Percentiles rank a stretch among this genome's conserved stretches.
phyloP scores from a whole-genome alignment of 352 stramenopile genomes.

The Phytophthora nicotianae region DNA sequence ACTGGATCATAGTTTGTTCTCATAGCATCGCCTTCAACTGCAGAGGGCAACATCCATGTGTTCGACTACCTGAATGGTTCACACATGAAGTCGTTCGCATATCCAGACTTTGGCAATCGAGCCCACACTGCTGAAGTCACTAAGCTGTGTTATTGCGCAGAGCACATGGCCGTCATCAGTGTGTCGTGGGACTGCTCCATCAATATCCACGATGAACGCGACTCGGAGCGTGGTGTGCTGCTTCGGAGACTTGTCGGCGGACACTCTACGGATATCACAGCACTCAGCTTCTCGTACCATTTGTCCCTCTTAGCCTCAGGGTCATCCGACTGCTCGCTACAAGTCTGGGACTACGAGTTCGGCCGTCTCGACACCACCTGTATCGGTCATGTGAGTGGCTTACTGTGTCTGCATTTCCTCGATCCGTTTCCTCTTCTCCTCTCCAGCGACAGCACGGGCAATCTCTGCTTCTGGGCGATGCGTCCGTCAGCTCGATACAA shows the following conservation, averaged over 20 bases:
- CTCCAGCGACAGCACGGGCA: slow-evolving; percentile 71
- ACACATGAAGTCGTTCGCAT: slow-evolving; percentile 88
- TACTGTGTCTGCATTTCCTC: slow-evolving; percentile 71
- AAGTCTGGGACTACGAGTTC: slow-evolving; percentile 91
- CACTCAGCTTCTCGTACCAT: slow-evolving; percentile 72
- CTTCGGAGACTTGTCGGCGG: slow-evolving; percentile 75
- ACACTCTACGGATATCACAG: slow-evolving; percentile 80
- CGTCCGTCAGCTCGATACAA: slow-evolving; percentile 62
- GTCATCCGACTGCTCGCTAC: slow-evolving; percentile 68
- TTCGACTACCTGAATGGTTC: slow-evolving; percentile 90
- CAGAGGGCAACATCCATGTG: slow-evolving; percentile 74
- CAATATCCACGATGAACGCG: slow-evolving; percentile 85
- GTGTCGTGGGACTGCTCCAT: slow-evolving; percentile 85
- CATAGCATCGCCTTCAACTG: slow-evolving; percentile 3
- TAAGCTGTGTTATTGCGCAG: slow-evolving; percentile 79
- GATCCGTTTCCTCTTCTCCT: slow-evolving; percentile 76
- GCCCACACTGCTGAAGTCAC: slow-evolving; percentile 80
- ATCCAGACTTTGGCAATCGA: slow-evolving; percentile 63
- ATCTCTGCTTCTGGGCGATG: slow-evolving; percentile 81
- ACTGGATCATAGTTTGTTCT: slow-evolving; percentile 5
- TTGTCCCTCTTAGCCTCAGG: slow-evolving; percentile 83
- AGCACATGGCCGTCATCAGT: slow-evolving; percentile 87
- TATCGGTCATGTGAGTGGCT: slow-evolving; percentile 71
- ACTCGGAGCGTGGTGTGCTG: slow-evolving; percentile 77
- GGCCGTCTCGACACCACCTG: slow-evolving; percentile 76